Evolutionary conservation across 75 land plant species (phyloP), one percentile per base, ranked within the genome.

Genomic region (Cryptomeria japonica): DNA sequence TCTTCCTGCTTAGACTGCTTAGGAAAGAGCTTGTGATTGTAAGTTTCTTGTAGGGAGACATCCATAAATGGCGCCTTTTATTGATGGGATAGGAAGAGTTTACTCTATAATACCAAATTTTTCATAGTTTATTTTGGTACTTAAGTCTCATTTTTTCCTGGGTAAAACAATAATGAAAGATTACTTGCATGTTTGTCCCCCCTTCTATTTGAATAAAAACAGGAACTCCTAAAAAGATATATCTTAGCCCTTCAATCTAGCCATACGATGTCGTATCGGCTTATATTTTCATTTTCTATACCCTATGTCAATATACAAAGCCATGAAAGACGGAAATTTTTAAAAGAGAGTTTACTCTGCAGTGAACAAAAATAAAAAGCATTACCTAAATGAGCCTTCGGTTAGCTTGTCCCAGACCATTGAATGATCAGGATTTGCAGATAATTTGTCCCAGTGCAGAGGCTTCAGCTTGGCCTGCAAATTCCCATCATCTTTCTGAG

Each of bases 361-460:
- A 46, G 47, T 82, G 47, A 44, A 82, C n/a, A 14, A 31, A 39
- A n/a, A 42, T 25, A 32, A 18, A 31, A 36, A 68, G 34, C 90
- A 93, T 89, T 87, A 95, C 99, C 90, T 91, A 90, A 98, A 96
- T 44, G 99, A 98, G 37, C 99, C 97, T 28, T 86, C 87, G 51
- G 83, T 89, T 51, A 98, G 83, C 82, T 93, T 97, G 91, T 97
- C 94, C 99, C 99, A 98, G 73, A 98, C 99, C 97, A 97, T 97
- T 44, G 99, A 97, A 72, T 97, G 97, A 14, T 95, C 93, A 4
- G 87, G 90, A 61, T 93, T 92, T 18, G 92, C 90, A 75, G 90
- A 92, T 84, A 98, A 88, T 88, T 97, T 97, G 87, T 97, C 99
- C 99, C 99, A 98, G 85, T 96, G 98, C 86, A 97, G 84, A 0